A percentile compares a stretch with the other conserved stretches of the same genome.
phyloP scores from a whole-genome alignment of 83 land plant genomes.

The Diphasiastrum complanatum region DNA sequence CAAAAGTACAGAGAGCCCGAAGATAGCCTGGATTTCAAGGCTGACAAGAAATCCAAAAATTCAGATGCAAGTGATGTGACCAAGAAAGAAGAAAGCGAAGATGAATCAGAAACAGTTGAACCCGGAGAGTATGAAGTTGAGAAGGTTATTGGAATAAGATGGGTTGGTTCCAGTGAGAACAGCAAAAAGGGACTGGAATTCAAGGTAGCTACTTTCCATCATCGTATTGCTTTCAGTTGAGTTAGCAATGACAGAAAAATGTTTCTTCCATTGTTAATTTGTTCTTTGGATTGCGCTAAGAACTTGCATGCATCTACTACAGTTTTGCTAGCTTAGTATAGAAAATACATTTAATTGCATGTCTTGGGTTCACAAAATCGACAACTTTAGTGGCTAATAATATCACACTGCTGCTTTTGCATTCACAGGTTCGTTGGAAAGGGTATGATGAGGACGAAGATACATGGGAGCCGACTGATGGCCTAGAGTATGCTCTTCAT shows the following conservation, averaged over 20 bases:
- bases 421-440: conserved; percentile 71
- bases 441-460: conserved; percentile 71
- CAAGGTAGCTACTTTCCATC: conserved; percentile 7
- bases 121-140: conserved; percentile 74
- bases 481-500: conserved; percentile 44
- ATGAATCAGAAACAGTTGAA: conserved; percentile 18
- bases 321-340: neutral
- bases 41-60: conserved; percentile 7
- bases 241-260: too few species aligned
- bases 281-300: too few species aligned
- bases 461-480: conserved; percentile 84
- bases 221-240: too few species aligned
- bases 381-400: neutral
- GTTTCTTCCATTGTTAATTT: too few species aligned
- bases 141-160: conserved; percentile 58
- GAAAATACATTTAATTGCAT: neutral
- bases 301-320: too few species aligned
- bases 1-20: conserved; percentile 21
- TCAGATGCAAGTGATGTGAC: neutral
- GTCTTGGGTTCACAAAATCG: neutral
- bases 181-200: conserved; percentile 25
- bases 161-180: conserved; percentile 38
- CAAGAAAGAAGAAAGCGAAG: conserved; percentile 14
- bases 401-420: neutral
- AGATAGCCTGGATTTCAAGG: conserved; percentile 7